These are phyloP conservation scores for Tarenaya hassleriana DNA, from an alignment of 345 rosid genomes.

Conservation along the genomic window DNA sequence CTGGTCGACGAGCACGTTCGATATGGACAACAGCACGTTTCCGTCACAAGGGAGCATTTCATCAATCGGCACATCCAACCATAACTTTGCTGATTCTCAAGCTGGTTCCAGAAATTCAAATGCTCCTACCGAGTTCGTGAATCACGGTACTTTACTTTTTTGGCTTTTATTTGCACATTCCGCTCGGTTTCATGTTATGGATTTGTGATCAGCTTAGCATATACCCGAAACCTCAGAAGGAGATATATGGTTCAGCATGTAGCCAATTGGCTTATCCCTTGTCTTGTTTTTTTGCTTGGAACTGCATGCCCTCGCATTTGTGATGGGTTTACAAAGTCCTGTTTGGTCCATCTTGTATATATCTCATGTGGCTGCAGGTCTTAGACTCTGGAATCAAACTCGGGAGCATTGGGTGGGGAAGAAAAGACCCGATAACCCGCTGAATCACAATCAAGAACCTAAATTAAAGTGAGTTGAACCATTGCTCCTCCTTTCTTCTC, in stretches of 20 bases:
- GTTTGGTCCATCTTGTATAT: neutral
- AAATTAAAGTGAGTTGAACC: constrained; percentile 51
- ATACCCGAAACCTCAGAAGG: neutral
- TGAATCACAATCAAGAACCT: constrained; percentile 40
- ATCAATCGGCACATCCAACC: constrained; percentile 44
- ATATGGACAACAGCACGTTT: constrained; percentile 59
- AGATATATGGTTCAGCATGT: neutral
- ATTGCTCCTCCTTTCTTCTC: constrained; percentile 2
- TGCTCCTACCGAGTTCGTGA: constrained; percentile 52
- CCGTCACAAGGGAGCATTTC: constrained; percentile 73
- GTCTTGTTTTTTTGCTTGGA: no score
- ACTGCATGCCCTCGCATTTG: no score
- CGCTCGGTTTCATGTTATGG: no score
- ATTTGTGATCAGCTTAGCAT: no score
- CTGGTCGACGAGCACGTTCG: constrained; percentile 56
- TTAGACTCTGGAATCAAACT: constrained; percentile 78
- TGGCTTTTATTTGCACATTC: constrained; percentile 4
- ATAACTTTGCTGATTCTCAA: constrained; percentile 34
- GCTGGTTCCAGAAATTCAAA: constrained; percentile 34
- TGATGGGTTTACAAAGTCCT: constrained; percentile 7
- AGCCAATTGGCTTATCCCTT: no score
- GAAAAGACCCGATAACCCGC: constrained; percentile 33
- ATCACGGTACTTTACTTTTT: constrained; percentile 49
- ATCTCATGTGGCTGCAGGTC: constrained; percentile 38
- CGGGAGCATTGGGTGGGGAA: constrained; percentile 72